Evolutionary conservation across 176 grass and related monocot species (phyloP).

Genomic region (Paspalum notatum): DNA sequence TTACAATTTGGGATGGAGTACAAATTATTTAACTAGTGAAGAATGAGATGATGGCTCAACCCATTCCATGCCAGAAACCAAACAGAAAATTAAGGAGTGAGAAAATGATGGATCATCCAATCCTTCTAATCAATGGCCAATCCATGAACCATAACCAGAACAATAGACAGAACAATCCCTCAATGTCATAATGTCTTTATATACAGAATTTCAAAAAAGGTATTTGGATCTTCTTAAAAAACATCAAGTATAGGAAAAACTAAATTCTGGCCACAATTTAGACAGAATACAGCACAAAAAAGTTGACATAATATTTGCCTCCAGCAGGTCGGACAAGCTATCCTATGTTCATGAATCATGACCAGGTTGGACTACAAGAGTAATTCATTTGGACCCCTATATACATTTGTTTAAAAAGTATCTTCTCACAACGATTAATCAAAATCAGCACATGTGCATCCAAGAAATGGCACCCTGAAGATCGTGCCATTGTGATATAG

Average conservation of each 20-base stretch:
- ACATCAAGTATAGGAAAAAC: background rate
- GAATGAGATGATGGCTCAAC: no score
- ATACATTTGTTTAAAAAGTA: conserved; percentile 23
- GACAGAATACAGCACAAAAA: conserved; percentile 16
- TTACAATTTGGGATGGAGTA: no score
- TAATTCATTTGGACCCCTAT: background rate
- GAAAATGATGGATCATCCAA: no score
- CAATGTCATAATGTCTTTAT: background rate
- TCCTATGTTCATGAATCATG: background rate
- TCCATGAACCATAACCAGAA: background rate
- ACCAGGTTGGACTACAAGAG: conserved; percentile 10
- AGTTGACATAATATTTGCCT: conserved; percentile 19
- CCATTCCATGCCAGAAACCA: no score
- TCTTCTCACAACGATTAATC: background rate
- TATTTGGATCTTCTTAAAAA: conserved; percentile 1
- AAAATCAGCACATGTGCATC: conserved; percentile 5
- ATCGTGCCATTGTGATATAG: conserved; percentile 19
- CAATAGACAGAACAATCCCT: conserved; percentile 13
- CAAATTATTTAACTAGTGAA: no score
- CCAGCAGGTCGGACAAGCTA: conserved; percentile 17
- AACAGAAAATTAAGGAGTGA: no score
- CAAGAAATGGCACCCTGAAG: background rate
- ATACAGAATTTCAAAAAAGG: conserved; percentile 7
- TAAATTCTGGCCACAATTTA: conserved; percentile 14
- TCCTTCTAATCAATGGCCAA: background rate